A percentile compares a stretch with the other conserved stretches of the same genome.
These are phyloP conservation scores for Macrolepiota dolichaula DNA, from an alignment of 768 basidiomycete genomes.

Conservation along the genomic window DNA sequence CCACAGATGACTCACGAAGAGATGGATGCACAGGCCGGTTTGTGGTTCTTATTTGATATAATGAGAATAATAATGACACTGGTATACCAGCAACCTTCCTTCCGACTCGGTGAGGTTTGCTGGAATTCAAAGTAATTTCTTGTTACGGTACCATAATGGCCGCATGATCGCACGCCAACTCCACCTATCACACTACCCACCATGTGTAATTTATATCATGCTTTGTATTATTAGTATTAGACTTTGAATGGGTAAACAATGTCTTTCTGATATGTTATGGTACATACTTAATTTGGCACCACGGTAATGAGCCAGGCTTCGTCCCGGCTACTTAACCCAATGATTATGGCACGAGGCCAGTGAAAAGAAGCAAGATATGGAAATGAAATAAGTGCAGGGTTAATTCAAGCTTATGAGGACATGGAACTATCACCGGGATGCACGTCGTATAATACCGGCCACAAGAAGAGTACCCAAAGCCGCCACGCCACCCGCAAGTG, in stretches of 20 bases:
- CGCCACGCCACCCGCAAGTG: slow-evolving; percentile 85
- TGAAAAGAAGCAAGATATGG: neutral
- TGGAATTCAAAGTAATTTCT: neutral
- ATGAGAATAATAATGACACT: slow-evolving; percentile 8
- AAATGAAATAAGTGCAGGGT: neutral
- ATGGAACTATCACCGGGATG: slow-evolving; percentile 46
- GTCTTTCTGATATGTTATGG: slow-evolving; percentile 9
- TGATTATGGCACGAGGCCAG: neutral
- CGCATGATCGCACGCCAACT: neutral
- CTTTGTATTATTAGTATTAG: neutral
- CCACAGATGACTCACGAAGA: slow-evolving; percentile 47
- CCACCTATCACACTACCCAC: neutral
- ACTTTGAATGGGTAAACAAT: neutral
- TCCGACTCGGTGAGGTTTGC: slow-evolving; percentile 42
- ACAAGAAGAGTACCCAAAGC: slow-evolving; percentile 76
- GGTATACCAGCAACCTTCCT: slow-evolving; percentile 50
- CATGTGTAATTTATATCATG: slow-evolving; percentile 4
- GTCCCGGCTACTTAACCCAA: neutral
- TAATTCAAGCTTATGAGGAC: neutral
- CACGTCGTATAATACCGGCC: slow-evolving; percentile 83
- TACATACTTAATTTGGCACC: neutral
- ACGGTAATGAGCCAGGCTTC: neutral
- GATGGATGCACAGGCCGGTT: slow-evolving; percentile 75
- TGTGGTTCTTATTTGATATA: neutral
- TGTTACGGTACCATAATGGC: neutral